Percentiles rank a stretch among this genome's conserved stretches.
phyloP scores from a whole-genome alignment of 768 basidiomycete genomes.

The Auricularia sp. region DNA sequence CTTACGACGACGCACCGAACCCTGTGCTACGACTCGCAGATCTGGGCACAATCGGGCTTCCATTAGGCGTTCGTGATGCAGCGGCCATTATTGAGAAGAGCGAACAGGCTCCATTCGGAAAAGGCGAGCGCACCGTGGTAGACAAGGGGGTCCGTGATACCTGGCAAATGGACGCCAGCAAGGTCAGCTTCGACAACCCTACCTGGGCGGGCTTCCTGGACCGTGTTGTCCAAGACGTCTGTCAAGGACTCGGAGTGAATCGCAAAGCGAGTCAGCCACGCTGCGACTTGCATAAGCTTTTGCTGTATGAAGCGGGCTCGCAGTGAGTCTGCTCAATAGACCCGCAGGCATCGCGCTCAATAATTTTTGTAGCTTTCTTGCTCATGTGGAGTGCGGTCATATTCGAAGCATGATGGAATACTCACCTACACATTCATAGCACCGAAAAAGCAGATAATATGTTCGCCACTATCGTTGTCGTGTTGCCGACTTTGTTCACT shows the following conservation, averaged over 20 bases:
- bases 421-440: constrained; percentile 15
- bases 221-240: constrained; percentile 21
- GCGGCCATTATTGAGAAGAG: constrained; percentile 25
- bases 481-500: constrained; percentile 35
- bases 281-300: constrained; percentile 36
- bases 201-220: constrained; percentile 30
- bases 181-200: constrained; percentile 31
- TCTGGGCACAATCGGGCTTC: constrained; percentile 34
- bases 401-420: not conserved
- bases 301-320: constrained; percentile 38
- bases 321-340: constrained; percentile 26
- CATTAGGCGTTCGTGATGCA: constrained; percentile 31
- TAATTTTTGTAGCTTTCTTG: constrained; percentile 25
- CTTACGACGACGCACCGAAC: constrained; percentile 27
- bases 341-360: constrained; percentile 1
- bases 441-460: constrained; percentile 38
- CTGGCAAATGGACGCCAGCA: constrained; percentile 37
- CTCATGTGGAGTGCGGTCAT: constrained; percentile 35
- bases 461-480: constrained; percentile 41
- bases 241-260: constrained; percentile 27
- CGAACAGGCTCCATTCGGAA: constrained; percentile 35
- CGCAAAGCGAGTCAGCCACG: constrained; percentile 18
- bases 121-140: constrained; percentile 31
- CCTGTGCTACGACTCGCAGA: constrained; percentile 30
- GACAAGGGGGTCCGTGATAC: constrained; percentile 37